Evolutionary conservation across 192 early-diverging fungal genomes (phyloP).

Genomic region (Mortierella hygrophila): DNA sequence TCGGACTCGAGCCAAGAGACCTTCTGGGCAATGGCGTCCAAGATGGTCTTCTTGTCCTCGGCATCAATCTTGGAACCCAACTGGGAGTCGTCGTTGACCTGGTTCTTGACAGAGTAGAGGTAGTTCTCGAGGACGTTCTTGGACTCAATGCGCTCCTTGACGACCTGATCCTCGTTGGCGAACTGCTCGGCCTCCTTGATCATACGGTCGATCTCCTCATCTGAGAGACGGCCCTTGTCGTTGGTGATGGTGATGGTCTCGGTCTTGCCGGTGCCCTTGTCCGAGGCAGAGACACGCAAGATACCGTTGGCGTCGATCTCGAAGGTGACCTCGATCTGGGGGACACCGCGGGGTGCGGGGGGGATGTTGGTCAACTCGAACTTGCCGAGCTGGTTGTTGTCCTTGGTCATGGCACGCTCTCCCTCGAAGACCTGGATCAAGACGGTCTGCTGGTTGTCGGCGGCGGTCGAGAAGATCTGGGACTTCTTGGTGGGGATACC

Average conservation of each 20-base stretch:
- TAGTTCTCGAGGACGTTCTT: conserved; percentile 94
- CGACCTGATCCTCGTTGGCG: conserved; percentile 85
- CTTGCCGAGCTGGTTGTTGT: conserved; percentile 98
- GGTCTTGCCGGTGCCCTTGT: conserved; percentile 97
- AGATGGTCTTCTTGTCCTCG: conserved; percentile 92
- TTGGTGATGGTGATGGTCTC: conserved; percentile 98
- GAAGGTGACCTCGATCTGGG: conserved; percentile 98
- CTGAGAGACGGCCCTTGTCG: conserved; percentile 94
- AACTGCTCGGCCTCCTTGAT: conserved; percentile 95
- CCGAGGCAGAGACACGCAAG: conserved; percentile 90
- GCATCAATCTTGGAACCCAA: conserved; percentile 87
- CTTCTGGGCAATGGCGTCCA: conserved; percentile 81
- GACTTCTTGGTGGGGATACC: conserved; percentile 97
- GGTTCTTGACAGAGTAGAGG: conserved; percentile 90
- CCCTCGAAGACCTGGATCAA: conserved; percentile 98
- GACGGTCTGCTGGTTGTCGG: conserved; percentile 97
- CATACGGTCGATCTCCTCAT: conserved; percentile 99
- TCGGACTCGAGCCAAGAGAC: conserved; percentile 87
- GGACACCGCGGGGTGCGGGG: conserved; percentile 94
- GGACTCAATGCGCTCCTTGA: conserved; percentile 91
- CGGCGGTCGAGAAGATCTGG: conserved; percentile 97
- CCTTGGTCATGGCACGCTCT: conserved; percentile 96
- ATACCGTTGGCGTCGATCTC: conserved; percentile 97
- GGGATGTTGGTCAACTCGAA: conserved; percentile 97
- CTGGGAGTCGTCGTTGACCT: conserved; percentile 86